Evolutionary conservation across 2,329 filamentous ascomycete species (phyloP), one percentile per base, ranked within the genome.

Genomic region (Xylaria sp.): DNA sequence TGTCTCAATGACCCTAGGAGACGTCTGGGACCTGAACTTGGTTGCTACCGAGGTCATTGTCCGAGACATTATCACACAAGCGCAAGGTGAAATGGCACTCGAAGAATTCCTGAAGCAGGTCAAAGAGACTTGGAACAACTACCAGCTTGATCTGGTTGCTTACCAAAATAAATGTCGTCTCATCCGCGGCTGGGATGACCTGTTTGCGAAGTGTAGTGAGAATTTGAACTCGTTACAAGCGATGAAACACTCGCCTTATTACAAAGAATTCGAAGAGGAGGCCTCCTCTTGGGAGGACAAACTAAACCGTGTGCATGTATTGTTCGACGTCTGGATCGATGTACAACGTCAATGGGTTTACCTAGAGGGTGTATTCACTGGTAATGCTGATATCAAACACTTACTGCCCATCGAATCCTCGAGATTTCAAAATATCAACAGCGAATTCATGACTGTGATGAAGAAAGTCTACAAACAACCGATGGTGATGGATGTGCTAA

Each of bases 331-430:
- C 18, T 99, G 97, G 97, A 99, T 99, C 76, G 97, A 99, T 82
- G 97, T 99, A n/a, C 96, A 99, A 81, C 92, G 97, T 70, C 96
- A 99, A 83, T 99, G 96, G 96, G 96, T 99, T 8, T 99, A 99
- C 80, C 89, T 99, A 5, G 97, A 99, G 82, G 96, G 96, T 73
- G 96, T 99, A 41, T 99, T 99, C 79, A 98, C 95, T 1, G 96
- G 96, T 68, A 99, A 99, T 78, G 95, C 94, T 48, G 96, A 99
- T 78, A 99, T 99, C 85, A 99, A 98, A 82, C 95, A 98, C 80
- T 86, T 99, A 61, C 88, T 99, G 25, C 97, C 97, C 4, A 94
- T 97, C 72, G 96, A 99, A 80, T 98, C 96, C 0, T 94, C 94
- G 12, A 91, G 96, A 67, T 99, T 99, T 84, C 94, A 97, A 78